Percentiles rank a stretch among this genome's conserved stretches.
Evolutionary conservation across 495 filamentous ascomycete genomes (phyloP).

Genomic region (Glarea lozoyensis): DNA sequence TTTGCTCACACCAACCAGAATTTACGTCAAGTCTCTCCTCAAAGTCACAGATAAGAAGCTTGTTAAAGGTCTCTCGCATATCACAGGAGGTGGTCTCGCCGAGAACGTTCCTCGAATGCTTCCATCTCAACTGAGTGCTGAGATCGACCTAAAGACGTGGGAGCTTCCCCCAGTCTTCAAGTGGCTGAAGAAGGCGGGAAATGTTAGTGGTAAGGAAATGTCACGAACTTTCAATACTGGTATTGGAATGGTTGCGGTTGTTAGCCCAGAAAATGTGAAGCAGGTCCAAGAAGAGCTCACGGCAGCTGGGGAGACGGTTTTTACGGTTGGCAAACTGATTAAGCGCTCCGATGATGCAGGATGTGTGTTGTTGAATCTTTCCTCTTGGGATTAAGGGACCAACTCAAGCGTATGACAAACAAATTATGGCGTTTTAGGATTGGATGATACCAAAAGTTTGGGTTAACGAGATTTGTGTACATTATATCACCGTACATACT

Average conservation of each 20-base stretch:
- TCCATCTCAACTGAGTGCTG: constrained; percentile 47
- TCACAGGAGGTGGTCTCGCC: constrained; percentile 85
- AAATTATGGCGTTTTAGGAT: constrained; percentile 4
- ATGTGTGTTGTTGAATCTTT: constrained; percentile 60
- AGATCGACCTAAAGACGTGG: constrained; percentile 66
- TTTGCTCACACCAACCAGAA: constrained; percentile 70
- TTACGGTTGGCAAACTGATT: constrained; percentile 61
- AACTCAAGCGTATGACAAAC: not conserved
- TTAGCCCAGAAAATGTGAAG: constrained; percentile 46
- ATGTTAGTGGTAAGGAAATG: constrained; percentile 67
- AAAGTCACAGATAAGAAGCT: constrained; percentile 46
- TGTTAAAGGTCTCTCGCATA: constrained; percentile 87
- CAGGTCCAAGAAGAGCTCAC: constrained; percentile 44
- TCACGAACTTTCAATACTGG: constrained; percentile 90
- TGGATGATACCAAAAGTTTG: constrained; percentile 13
- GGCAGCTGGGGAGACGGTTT: constrained; percentile 66
- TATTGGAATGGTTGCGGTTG: constrained; percentile 84
- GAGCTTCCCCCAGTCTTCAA: constrained; percentile 61
- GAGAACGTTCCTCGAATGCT: constrained; percentile 85
- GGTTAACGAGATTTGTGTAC: no score
- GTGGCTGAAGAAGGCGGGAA: constrained; percentile 78
- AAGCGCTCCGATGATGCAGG: constrained; percentile 45
- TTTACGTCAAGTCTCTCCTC: constrained; percentile 71
- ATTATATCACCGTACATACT: no score
- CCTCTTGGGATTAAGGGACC: constrained; percentile 49